These are phyloP conservation scores for Dactylonectria macrodidyma DNA, from an alignment of 2,329 filamentous ascomycete genomes.

Conservation along the genomic window DNA sequence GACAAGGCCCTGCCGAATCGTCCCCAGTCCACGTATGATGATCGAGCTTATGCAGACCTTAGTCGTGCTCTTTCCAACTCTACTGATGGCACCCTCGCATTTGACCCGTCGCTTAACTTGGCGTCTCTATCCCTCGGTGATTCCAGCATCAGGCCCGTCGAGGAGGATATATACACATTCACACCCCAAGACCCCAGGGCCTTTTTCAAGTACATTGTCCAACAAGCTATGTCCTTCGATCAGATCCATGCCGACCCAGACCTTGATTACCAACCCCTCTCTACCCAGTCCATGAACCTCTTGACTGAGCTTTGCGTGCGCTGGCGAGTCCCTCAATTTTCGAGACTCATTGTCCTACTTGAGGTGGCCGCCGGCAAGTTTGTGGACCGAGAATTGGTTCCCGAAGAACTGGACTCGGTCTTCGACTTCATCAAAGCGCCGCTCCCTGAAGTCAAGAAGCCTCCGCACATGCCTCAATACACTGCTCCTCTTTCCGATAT, in stretches of 20 bases:
- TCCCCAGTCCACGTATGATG: conserved; percentile 63
- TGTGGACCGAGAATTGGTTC: conserved; percentile 83
- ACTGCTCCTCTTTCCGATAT: conserved; percentile 67
- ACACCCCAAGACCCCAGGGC: conserved; percentile 88
- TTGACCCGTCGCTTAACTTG: conserved; percentile 79
- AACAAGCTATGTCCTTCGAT: conserved; percentile 80
- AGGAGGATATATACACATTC: conserved; percentile 84
- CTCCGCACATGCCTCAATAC: conserved; percentile 69
- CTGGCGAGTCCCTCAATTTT: conserved; percentile 91
- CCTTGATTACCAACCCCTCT: conserved; percentile 70
- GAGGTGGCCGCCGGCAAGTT: conserved; percentile 91
- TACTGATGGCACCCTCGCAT: conserved; percentile 58
- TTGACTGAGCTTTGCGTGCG: conserved; percentile 87
- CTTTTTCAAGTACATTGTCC: conserved; percentile 87
- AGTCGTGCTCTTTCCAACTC: conserved; percentile 65
- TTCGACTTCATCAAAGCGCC: conserved; percentile 87
- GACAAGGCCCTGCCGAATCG: conserved; percentile 71
- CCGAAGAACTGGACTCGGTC: conserved; percentile 86
- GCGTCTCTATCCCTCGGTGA: conserved; percentile 75
- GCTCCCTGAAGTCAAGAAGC: conserved; percentile 75
- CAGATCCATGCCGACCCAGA: conserved; percentile 69
- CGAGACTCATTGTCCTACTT: conserved; percentile 83
- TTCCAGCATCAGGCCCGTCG: conserved; percentile 66
- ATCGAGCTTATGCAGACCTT: conserved; percentile 68
- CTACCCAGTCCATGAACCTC: conserved; percentile 85